Conservation (phyloP, 345 rosid species). For the Stellera chamaejasme region DNA sequence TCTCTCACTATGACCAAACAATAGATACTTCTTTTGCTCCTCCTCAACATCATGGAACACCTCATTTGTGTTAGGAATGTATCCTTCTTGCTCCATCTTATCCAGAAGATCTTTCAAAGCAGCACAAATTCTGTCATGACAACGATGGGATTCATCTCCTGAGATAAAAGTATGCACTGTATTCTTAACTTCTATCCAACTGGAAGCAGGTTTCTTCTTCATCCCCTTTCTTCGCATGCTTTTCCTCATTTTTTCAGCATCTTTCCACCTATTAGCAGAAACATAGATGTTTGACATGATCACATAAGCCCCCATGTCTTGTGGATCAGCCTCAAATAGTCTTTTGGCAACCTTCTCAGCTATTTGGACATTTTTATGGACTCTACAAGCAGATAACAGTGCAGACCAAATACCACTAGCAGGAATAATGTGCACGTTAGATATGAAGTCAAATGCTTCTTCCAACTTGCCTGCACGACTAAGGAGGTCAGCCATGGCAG, state of each 20-base stretch:
- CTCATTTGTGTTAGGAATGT: slow-evolving; percentile 53
- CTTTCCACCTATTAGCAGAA: slow-evolving; percentile 57
- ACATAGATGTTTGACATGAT: slow-evolving; percentile 72
- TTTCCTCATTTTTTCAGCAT: slow-evolving; percentile 42
- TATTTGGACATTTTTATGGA: slow-evolving; percentile 64
- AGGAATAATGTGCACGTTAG: slow-evolving; percentile 35
- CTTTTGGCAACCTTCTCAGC: slow-evolving; percentile 60
- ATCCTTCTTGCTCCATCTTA: slow-evolving; percentile 68
- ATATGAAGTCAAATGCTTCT: slow-evolving; percentile 65
- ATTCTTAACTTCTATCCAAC: slow-evolving; percentile 74
- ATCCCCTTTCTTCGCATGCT: slow-evolving; percentile 47
- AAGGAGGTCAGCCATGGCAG: slow-evolving; percentile 78
- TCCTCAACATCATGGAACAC: slow-evolving; percentile 68
- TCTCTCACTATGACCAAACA: slow-evolving; percentile 63
- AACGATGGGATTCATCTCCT: slow-evolving; percentile 68
- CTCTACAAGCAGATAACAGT: slow-evolving; percentile 65
- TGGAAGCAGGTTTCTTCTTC: slow-evolving; percentile 66
- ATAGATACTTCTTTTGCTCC: slow-evolving; percentile 53
- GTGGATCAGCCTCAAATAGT: slow-evolving; percentile 50
- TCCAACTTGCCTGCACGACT: slow-evolving; percentile 83
- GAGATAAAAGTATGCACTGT: slow-evolving; percentile 58
- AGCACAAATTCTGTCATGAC: slow-evolving; percentile 31
- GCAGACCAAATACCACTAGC: slow-evolving; percentile 64
- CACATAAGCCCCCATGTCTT: slow-evolving; percentile 63
- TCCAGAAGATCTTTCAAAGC: slow-evolving; percentile 38